Percentiles rank a stretch among this genome's conserved stretches.
Evolutionary conservation across 2,329 filamentous ascomycete species (phyloP).

Genomic region (Diaporthe sp.): DNA sequence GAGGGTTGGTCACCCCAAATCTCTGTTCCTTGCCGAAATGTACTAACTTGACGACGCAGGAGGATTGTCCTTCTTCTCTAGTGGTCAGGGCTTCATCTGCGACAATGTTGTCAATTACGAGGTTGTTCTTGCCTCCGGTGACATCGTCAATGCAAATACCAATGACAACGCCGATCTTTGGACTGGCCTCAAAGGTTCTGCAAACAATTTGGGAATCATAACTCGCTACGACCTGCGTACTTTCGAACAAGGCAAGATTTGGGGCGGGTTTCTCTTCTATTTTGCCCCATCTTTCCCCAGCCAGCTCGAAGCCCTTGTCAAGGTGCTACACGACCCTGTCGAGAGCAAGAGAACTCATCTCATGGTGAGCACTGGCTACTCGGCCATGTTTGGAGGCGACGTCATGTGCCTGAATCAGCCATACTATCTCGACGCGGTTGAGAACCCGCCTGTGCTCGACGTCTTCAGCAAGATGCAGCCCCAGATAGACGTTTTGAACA

Average conservation of each 20-base stretch:
- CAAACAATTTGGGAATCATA: constrained; percentile 52
- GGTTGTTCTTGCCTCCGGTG: constrained; percentile 45
- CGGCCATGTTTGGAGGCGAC: constrained; percentile 26
- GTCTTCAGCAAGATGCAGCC: too few species aligned
- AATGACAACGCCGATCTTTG: constrained; percentile 51
- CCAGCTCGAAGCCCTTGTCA: constrained; percentile 39
- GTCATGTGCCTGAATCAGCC: constrained; percentile 33
- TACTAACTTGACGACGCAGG: constrained; percentile 33
- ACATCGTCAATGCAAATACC: constrained; percentile 50
- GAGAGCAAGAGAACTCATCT: constrained; percentile 37
- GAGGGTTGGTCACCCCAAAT: background rate
- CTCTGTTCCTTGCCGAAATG: background rate
- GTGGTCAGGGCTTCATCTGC: constrained; percentile 50
- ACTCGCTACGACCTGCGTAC: constrained; percentile 36
- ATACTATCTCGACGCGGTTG: constrained; percentile 29
- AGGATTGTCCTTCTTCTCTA: constrained; percentile 54
- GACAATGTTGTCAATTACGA: constrained; percentile 51
- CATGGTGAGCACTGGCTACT: constrained; percentile 38
- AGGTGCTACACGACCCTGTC: constrained; percentile 36
- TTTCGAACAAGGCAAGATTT: constrained; percentile 32
- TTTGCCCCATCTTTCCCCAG: constrained; percentile 35
- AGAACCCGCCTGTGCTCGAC: background rate
- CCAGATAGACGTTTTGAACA: too few species aligned
- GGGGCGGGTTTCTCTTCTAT: constrained; percentile 39
- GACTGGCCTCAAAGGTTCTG: constrained; percentile 53